Conservation (phyloP, 2,329 filamentous ascomycete genomes). For the Penicillium glabrum region DNA sequence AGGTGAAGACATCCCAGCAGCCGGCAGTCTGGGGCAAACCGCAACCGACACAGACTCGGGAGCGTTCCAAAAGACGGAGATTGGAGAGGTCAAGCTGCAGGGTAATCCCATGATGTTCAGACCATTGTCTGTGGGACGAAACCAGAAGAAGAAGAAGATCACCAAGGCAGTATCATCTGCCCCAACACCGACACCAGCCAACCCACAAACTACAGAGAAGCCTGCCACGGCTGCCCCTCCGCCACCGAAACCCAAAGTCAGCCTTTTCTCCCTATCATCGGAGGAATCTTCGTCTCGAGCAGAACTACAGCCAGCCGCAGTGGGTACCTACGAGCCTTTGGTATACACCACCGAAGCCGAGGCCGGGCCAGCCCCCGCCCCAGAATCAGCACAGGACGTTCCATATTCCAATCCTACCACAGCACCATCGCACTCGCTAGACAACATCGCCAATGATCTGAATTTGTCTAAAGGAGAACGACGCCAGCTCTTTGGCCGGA, state of each 20-base stretch:
- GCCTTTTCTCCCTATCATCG: slow-evolving; percentile 43
- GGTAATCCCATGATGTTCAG: slow-evolving; percentile 86
- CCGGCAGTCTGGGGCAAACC: slow-evolving; percentile 21
- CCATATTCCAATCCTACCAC: slow-evolving; percentile 6
- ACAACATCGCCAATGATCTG: slow-evolving; percentile 71
- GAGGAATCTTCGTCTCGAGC: slow-evolving; percentile 21
- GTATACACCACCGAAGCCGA: slow-evolving; percentile 37
- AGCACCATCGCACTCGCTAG: slow-evolving; percentile 49
- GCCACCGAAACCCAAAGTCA: slow-evolving; percentile 44
- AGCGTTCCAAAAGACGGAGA: slow-evolving; percentile 13
- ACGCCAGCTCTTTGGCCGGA: slow-evolving; percentile 81
- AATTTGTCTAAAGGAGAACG: slow-evolving; percentile 75
- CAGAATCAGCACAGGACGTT: neutral
- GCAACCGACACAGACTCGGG: slow-evolving; percentile 7
- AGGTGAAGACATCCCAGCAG: slow-evolving; percentile 31
- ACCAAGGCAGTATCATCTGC: slow-evolving; percentile 27
- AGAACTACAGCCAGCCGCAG: slow-evolving; percentile 6
- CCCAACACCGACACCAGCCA: slow-evolving; percentile 11
- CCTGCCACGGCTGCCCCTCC: slow-evolving; percentile 18
- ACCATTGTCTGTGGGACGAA: slow-evolving; percentile 79
- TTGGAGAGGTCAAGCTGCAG: slow-evolving; percentile 52
- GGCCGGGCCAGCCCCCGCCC: slow-evolving; percentile 14
- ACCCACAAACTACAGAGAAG: slow-evolving; percentile 14
- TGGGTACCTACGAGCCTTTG: slow-evolving; percentile 39
- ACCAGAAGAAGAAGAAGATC: slow-evolving; percentile 67